Conservation (phyloP, 768 basidiomycete species). For the Lentinula detonsa region DNA sequence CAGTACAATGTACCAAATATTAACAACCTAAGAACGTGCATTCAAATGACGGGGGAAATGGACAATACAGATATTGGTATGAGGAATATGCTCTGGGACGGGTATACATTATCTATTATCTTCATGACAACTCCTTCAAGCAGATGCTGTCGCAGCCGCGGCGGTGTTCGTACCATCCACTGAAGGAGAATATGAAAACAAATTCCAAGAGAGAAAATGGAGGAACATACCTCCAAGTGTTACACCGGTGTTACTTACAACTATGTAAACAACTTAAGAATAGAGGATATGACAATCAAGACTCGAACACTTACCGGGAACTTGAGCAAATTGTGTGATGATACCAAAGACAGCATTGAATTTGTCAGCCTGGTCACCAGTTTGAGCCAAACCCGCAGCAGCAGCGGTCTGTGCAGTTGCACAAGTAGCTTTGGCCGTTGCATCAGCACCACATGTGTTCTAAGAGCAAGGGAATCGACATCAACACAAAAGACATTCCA, state of each 20-base stretch:
- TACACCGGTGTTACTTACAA: conserved; percentile 15
- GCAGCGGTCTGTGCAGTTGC: conserved; percentile 33
- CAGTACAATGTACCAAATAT: no score
- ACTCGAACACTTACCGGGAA: conserved; percentile 8
- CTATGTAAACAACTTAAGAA: conserved; percentile 8
- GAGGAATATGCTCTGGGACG: not conserved
- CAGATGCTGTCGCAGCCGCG: conserved; percentile 10
- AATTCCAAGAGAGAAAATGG: conserved; percentile 18
- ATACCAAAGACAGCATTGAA: conserved; percentile 39
- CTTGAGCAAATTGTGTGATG: conserved; percentile 19
- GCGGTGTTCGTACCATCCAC: conserved; percentile 22
- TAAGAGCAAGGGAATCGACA: conserved; percentile 38
- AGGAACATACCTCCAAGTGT: not conserved
- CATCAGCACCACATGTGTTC: conserved; percentile 48
- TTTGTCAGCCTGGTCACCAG: conserved; percentile 52
- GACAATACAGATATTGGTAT: not conserved
- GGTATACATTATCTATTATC: not conserved
- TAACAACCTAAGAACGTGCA: not conserved
- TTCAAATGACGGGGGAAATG: not conserved
- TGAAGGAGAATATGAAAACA: conserved; percentile 15
- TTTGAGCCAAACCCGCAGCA: conserved; percentile 17
- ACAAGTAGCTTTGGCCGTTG: conserved; percentile 48
- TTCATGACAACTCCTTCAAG: not conserved
- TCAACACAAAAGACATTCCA: conserved; percentile 12
- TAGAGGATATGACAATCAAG: conserved; percentile 24